phyloP scores from a whole-genome alignment of 2,329 filamentous ascomycete genomes.

The Elsinoe fawcettii region DNA sequence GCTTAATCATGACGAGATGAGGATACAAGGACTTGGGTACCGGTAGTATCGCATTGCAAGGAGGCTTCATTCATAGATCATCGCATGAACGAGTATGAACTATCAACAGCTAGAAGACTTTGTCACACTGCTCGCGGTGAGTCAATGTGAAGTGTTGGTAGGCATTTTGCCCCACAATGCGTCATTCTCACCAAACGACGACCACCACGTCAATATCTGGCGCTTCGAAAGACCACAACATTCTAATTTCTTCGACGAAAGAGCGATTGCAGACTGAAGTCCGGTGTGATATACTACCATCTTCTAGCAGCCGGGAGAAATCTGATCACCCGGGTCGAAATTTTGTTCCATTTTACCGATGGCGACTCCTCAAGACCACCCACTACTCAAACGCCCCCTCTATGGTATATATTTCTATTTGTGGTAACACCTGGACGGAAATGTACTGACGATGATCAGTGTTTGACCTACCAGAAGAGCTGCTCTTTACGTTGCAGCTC shows the following conservation, averaged over 20 bases:
- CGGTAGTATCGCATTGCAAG: background rate
- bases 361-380: constrained; percentile 19
- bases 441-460: constrained; percentile 42
- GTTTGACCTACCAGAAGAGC: constrained; percentile 71
- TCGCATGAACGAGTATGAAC: background rate
- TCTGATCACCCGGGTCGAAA: no score
- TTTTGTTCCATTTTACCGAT: background rate
- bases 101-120: background rate
- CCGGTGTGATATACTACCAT: no score
- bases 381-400: constrained; percentile 41
- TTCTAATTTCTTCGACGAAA: background rate
- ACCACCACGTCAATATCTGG: background rate
- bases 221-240: no score
- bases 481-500: constrained; percentile 59
- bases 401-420: constrained; percentile 41
- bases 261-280: background rate
- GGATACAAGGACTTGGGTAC: background rate
- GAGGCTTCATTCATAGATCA: background rate
- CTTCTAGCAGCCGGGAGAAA: no score
- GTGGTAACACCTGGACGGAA: no score
- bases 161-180: background rate
- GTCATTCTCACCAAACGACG: background rate
- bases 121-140: background rate
- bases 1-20: constrained; percentile 33
- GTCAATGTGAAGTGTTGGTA: background rate